Percentiles rank a stretch among this genome's conserved stretches.
These are phyloP conservation scores for Nakazawaea wyomingensis DNA, from an alignment of 805 yeast species.

Conservation along the genomic window DNA sequence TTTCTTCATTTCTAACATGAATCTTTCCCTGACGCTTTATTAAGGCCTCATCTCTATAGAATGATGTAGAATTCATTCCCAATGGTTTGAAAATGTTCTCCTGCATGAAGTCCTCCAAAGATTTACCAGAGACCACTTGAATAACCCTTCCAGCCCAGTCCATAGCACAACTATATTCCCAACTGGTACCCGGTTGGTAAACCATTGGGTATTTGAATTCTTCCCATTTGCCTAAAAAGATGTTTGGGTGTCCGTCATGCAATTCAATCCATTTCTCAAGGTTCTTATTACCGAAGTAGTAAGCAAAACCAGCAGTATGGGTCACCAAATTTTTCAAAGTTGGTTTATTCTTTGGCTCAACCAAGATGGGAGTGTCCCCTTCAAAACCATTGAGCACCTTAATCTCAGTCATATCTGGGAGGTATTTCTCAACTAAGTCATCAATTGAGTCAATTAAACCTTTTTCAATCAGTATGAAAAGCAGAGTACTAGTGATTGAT, in stretches of 20 bases:
- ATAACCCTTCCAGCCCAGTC: slow-evolving; percentile 34
- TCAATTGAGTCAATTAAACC: slow-evolving; percentile 28
- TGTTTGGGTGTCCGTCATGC: slow-evolving; percentile 14
- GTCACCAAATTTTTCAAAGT: slow-evolving; percentile 30
- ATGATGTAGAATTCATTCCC: slow-evolving; percentile 22
- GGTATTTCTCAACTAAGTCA: slow-evolving; percentile 24
- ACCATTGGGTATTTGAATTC: slow-evolving; percentile 23
- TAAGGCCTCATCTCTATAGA: slow-evolving; percentile 19
- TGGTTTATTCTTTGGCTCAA: slow-evolving; percentile 23
- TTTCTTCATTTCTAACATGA: slow-evolving; percentile 17
- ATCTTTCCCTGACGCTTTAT: slow-evolving; percentile 20
- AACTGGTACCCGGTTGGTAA: slow-evolving; percentile 33
- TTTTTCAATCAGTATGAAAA: slow-evolving; percentile 28
- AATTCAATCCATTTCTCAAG: slow-evolving; percentile 15
- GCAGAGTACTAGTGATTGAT: slow-evolving; percentile 24
- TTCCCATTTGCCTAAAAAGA: slow-evolving; percentile 16
- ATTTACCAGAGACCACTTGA: slow-evolving; percentile 24
- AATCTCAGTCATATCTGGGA: slow-evolving; percentile 26
- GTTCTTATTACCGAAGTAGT: slow-evolving; percentile 24
- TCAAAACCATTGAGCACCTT: slow-evolving; percentile 20
- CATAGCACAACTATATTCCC: slow-evolving; percentile 29
- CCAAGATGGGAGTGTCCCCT: slow-evolving; percentile 19
- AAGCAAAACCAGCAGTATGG: slow-evolving; percentile 36
- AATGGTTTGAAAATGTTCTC: slow-evolving; percentile 27
- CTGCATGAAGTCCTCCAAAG: slow-evolving; percentile 25